These are phyloP conservation scores for Talaromyces marneffei DNA, from an alignment of 2,329 filamentous ascomycete genomes.

Conservation along the genomic window DNA sequence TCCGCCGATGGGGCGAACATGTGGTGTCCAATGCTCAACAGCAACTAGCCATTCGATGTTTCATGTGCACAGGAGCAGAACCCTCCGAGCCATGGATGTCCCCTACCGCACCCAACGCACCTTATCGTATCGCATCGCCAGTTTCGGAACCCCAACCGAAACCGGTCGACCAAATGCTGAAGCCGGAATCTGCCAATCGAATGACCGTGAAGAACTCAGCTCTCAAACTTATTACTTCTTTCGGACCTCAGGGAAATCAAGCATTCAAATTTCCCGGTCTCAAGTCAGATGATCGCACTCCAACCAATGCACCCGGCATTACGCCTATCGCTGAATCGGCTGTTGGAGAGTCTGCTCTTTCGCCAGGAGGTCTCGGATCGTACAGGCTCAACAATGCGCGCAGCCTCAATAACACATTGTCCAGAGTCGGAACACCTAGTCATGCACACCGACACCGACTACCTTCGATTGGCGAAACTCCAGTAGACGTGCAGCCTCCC, in stretches of 20 bases:
- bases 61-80: slow-evolving; percentile 83
- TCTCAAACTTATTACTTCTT: slow-evolving; percentile 86
- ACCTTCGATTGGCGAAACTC: slow-evolving; percentile 70
- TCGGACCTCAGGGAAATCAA: slow-evolving; percentile 48
- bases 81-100: slow-evolving; percentile 83
- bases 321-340: slow-evolving; percentile 84
- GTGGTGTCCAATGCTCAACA: slow-evolving; percentile 81
- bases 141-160: slow-evolving; percentile 49
- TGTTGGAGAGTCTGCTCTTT: slow-evolving; percentile 53
- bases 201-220: slow-evolving; percentile 72
- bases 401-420: slow-evolving; percentile 63
- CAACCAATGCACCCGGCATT: slow-evolving; percentile 67
- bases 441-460: slow-evolving; percentile 60
- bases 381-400: slow-evolving; percentile 55
- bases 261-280: slow-evolving; percentile 60
- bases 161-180: slow-evolving; percentile 13
- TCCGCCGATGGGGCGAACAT: slow-evolving; percentile 92
- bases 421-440: slow-evolving; percentile 56
- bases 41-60: slow-evolving; percentile 84
- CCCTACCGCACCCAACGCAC: slow-evolving; percentile 63
- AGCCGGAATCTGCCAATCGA: slow-evolving; percentile 43
- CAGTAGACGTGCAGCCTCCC: slow-evolving; percentile 46
- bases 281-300: slow-evolving; percentile 57
- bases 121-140: slow-evolving; percentile 37
- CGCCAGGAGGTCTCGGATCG: slow-evolving; percentile 61